phyloP scores from a whole-genome alignment of 805 yeast genomes.

The Metschnikowia noctiluminum region DNA sequence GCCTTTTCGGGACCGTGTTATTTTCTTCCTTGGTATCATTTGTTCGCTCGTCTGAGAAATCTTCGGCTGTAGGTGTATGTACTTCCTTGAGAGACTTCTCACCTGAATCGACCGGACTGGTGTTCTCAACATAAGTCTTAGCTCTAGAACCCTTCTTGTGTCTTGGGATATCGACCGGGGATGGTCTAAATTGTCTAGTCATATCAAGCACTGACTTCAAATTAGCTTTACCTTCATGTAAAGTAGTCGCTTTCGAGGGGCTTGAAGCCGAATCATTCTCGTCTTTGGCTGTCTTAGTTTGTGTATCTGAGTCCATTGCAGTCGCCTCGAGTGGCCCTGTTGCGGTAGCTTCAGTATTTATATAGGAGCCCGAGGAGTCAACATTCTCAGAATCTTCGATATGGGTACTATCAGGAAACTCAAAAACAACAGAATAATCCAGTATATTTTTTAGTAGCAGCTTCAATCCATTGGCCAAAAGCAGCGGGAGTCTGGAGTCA shows the following conservation, averaged over 20 bases:
- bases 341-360: too few relatives aligned
- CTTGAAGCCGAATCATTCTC: background rate
- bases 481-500: constrained; percentile 1
- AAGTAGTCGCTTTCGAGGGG: background rate
- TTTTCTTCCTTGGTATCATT: background rate
- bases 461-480: constrained; percentile 6
- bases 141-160: background rate
- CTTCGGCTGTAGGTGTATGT: too few relatives aligned
- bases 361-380: too few relatives aligned
- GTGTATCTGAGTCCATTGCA: too few relatives aligned
- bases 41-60: background rate
- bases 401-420: background rate
- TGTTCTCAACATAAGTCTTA: background rate
- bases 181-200: background rate
- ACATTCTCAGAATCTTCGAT: too few relatives aligned
- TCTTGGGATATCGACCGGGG: background rate
- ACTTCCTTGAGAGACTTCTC: too few relatives aligned
- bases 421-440: constrained; percentile 2
- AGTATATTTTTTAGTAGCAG: background rate
- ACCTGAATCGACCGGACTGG: too few relatives aligned
- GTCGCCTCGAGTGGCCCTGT: too few relatives aligned
- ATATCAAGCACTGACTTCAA: constrained; percentile 5
- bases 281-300: background rate
- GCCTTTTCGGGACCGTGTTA: background rate
- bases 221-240: constrained; percentile 2